phyloP scores from a whole-genome alignment of 1,139 yeast genomes.

The Eremothecium sinecaudum region DNA sequence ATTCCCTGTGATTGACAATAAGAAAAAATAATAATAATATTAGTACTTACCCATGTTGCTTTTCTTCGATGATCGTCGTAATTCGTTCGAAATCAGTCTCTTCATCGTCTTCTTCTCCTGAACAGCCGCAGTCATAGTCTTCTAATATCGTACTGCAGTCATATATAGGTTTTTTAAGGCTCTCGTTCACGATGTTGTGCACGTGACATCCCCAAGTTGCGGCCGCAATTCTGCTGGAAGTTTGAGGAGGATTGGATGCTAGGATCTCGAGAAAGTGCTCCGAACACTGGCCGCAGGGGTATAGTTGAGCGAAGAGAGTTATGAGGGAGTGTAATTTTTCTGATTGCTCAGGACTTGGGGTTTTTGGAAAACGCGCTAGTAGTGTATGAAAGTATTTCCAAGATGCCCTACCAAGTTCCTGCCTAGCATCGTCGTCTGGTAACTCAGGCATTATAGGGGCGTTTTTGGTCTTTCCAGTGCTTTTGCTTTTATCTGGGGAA shows the following conservation, averaged over 20 bases:
- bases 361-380: conserved; percentile 81
- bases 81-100: too few relatives aligned
- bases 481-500: not conserved
- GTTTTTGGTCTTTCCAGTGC: conserved; percentile 7
- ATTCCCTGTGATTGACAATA: too few relatives aligned
- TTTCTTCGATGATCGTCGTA: too few relatives aligned
- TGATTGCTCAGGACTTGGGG: conserved; percentile 56
- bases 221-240: conserved; percentile 66
- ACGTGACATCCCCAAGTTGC: conserved; percentile 94
- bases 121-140: conserved; percentile 96
- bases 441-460: conserved; percentile 74
- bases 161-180: conserved; percentile 59
- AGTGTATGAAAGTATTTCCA: conserved; percentile 90
- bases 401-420: conserved; percentile 63
- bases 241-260: conserved; percentile 73
- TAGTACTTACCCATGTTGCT: too few relatives aligned
- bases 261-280: conserved; percentile 71
- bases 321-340: conserved; percentile 49
- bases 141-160: conserved; percentile 80
- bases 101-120: conserved; percentile 44
- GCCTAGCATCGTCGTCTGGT: conserved; percentile 49
- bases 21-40: too few relatives aligned
- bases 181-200: conserved; percentile 78
- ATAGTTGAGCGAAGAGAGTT: conserved; percentile 61
- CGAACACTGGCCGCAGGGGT: conserved; percentile 94